Conservation (phyloP, 768 basidiomycete species). For the Naematelia encephala region DNA sequence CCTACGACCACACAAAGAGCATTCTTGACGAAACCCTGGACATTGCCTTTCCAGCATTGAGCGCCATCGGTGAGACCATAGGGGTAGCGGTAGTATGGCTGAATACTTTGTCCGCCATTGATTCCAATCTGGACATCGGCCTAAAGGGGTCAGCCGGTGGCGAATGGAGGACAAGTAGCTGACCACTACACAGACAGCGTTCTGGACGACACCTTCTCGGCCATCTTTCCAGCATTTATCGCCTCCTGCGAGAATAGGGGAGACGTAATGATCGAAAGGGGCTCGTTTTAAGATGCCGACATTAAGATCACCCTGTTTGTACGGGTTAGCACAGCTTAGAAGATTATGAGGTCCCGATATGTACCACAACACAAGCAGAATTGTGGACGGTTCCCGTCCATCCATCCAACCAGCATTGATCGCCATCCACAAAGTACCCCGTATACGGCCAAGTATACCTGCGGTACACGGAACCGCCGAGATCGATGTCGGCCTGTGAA, state of each 20-base stretch:
- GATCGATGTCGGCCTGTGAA: slow-evolving; percentile 10
- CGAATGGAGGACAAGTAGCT: slow-evolving; percentile 4
- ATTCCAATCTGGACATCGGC: slow-evolving; percentile 8
- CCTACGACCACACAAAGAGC: slow-evolving; percentile 18
- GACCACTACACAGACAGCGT: slow-evolving; percentile 27
- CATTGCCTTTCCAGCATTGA: slow-evolving; percentile 13
- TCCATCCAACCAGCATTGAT: slow-evolving; percentile 18
- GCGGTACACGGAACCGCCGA: not conserved
- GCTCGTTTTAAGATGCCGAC: not conserved
- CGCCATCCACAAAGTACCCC: slow-evolving; percentile 11
- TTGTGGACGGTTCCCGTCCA: slow-evolving; percentile 11
- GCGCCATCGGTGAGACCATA: slow-evolving; percentile 13
- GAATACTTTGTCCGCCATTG: not conserved
- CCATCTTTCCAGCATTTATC: slow-evolving; percentile 15
- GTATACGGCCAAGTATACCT: slow-evolving; percentile 1
- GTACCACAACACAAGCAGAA: slow-evolving; percentile 16
- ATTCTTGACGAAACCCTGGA: slow-evolving; percentile 11
- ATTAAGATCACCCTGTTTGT: not conserved
- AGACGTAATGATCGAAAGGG: too few relatives aligned
- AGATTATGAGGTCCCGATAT: not conserved
- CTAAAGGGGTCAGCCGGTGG: not conserved
- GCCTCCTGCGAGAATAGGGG: too few relatives aligned
- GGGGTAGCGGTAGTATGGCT: slow-evolving; percentile 11
- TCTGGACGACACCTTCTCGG: slow-evolving; percentile 21
- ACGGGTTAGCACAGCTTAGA: not conserved